Conservation (phyloP, 805 yeast genomes). For the Wilhelminamyces savonicus region DNA sequence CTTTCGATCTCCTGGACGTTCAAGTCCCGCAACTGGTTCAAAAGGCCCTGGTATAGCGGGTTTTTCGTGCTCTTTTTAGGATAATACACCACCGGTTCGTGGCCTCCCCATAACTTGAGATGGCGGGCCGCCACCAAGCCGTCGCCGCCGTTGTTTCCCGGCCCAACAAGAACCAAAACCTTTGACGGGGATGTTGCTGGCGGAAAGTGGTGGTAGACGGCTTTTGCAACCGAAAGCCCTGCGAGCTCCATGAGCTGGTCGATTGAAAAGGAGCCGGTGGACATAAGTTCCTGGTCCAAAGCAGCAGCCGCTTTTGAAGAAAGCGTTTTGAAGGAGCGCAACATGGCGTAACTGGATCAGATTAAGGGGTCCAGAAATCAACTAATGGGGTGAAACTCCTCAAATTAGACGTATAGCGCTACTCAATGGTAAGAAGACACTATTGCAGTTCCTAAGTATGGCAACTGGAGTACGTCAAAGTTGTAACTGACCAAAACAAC, state of each 20-base stretch:
- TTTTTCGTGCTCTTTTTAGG: conserved; percentile 59
- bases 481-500: too few species aligned
- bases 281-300: conserved; percentile 84
- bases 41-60: conserved; percentile 52
- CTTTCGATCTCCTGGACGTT: conserved; percentile 50
- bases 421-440: too few species aligned
- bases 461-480: too few species aligned
- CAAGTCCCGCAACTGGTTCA: conserved; percentile 61
- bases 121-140: conserved; percentile 96
- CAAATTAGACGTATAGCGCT: too few species aligned
- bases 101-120: conserved; percentile 66
- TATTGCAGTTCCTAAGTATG: too few species aligned
- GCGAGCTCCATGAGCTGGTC: conserved; percentile 96
- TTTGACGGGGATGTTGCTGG: conserved; percentile 21
- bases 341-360: conserved; percentile 1
- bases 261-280: conserved; percentile 70
- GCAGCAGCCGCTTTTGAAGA: conserved; percentile 57
- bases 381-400: too few species aligned
- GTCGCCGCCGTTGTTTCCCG: conserved; percentile 97
- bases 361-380: too few species aligned
- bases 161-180: conserved; percentile 79
- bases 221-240: conserved; percentile 89
- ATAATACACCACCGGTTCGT: conserved; percentile 68
- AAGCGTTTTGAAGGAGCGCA: conserved; percentile 20
- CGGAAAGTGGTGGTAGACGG: conserved; percentile 66